phyloP scores from a whole-genome alignment of 2,329 filamentous ascomycete species.

The Colletotrichum falcatum region DNA sequence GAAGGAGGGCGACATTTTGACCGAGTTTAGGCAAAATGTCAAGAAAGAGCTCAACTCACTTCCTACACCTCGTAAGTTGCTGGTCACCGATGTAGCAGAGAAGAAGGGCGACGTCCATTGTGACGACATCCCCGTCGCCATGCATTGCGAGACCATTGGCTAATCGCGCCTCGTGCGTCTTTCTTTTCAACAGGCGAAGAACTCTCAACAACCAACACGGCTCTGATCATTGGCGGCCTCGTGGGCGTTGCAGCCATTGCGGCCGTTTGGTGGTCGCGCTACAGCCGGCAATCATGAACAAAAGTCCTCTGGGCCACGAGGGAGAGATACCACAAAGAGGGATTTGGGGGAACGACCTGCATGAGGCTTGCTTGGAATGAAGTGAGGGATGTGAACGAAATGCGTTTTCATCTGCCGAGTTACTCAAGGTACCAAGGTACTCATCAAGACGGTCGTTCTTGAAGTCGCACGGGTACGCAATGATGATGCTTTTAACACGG shows the following conservation, averaged over 20 bases:
- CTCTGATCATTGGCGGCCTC: constrained; percentile 50
- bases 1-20: constrained; percentile 59
- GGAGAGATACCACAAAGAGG: not conserved
- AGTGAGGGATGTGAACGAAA: not conserved
- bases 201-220: constrained; percentile 46
- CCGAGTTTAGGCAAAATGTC: constrained; percentile 55
- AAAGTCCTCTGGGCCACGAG: not conserved
- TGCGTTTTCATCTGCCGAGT: no score
- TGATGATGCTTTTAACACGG: no score
- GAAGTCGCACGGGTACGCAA: no score
- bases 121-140: constrained; percentile 38
- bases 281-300: constrained; percentile 25
- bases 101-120: constrained; percentile 41
- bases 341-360: not conserved
- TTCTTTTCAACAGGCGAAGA: constrained; percentile 47
- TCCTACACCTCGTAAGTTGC: constrained; percentile 48
- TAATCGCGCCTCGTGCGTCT: constrained; percentile 42
- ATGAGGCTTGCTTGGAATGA: not conserved
- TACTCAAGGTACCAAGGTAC: no score
- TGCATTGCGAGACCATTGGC: constrained; percentile 25
- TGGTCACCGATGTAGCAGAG: not conserved
- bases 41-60: constrained; percentile 51
- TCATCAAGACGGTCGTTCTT: no score
- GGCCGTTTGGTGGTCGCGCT: constrained; percentile 40
- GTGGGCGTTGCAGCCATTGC: constrained; percentile 52